phyloP scores from a whole-genome alignment of 129 eudicot species.

The Apium graveolens region DNA sequence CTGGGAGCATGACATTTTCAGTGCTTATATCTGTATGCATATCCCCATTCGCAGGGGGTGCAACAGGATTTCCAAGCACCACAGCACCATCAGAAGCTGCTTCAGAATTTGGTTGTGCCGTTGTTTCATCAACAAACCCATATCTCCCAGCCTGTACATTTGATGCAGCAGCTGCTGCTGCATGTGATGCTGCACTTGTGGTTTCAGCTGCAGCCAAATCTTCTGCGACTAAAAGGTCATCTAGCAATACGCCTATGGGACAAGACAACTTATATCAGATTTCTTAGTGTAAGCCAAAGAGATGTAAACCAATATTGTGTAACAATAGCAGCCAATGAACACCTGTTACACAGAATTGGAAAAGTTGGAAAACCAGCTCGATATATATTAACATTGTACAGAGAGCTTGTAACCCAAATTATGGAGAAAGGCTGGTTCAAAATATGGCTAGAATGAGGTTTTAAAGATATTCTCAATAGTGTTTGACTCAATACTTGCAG shows the following conservation, averaged over 20 bases:
- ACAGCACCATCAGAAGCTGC: slow-evolving; percentile 67
- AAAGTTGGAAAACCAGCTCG: neutral
- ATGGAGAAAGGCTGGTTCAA: neutral
- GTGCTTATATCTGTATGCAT: slow-evolving; percentile 82
- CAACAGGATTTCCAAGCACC: slow-evolving; percentile 84
- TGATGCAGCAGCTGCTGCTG: slow-evolving; percentile 83
- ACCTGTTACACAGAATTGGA: neutral
- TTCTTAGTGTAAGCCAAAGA: neutral
- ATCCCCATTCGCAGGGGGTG: slow-evolving; percentile 88
- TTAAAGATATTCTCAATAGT: too few species aligned
- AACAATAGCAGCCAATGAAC: neutral
- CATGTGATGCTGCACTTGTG: slow-evolving; percentile 80
- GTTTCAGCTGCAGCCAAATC: slow-evolving; percentile 93
- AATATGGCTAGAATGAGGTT: neutral
- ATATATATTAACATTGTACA: neutral
- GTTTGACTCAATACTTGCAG: neutral
- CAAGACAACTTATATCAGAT: slow-evolving; percentile 6
- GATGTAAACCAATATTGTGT: neutral
- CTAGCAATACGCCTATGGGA: slow-evolving; percentile 67
- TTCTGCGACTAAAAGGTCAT: slow-evolving; percentile 88
- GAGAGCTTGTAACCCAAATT: neutral
- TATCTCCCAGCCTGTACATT: slow-evolving; percentile 64
- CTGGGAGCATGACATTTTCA: slow-evolving; percentile 73
- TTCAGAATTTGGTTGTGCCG: slow-evolving; percentile 40
- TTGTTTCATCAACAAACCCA: slow-evolving; percentile 71